phyloP scores from a whole-genome alignment of 2,329 filamentous ascomycete genomes.

The Tolypocladium nubicola region DNA sequence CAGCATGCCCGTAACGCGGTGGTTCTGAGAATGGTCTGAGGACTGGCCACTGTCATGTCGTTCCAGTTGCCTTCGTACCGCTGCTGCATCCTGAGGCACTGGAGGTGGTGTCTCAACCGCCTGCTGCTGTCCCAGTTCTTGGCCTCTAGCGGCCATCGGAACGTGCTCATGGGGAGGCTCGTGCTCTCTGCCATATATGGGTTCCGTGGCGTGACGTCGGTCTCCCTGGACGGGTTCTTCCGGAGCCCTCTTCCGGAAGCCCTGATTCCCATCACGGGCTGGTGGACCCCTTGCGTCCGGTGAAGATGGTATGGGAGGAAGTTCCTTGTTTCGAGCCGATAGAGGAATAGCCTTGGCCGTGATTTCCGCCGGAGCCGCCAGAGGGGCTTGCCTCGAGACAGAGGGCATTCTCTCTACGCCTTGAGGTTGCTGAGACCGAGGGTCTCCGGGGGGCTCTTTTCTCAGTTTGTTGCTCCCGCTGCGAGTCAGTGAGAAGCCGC shows the following conservation, averaged over 20 bases:
- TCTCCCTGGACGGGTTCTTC: conserved; percentile 8
- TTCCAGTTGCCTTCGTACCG: conserved; percentile 12
- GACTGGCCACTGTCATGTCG: conserved; percentile 19
- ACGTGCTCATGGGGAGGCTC: conserved; percentile 16
- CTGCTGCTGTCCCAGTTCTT: conserved; percentile 3
- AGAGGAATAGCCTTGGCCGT: conserved; percentile 6
- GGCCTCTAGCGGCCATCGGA: conserved; percentile 10
- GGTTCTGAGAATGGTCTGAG: conserved; percentile 18
- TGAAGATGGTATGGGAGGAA: conserved; percentile 17
- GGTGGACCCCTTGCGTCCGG: not conserved
- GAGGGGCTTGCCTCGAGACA: conserved; percentile 1
- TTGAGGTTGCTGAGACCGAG: conserved; percentile 30
- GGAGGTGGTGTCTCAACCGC: conserved; percentile 3
- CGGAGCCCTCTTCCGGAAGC: not conserved
- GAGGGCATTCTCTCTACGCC: conserved; percentile 27
- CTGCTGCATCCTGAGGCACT: conserved; percentile 7
- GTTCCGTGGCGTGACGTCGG: conserved; percentile 19
- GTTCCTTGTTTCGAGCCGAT: conserved; percentile 18
- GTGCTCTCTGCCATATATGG: conserved; percentile 14
- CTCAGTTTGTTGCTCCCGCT: conserved; percentile 48
- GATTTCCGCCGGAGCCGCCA: conserved; percentile 2
- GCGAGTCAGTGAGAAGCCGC: conserved; percentile 27
- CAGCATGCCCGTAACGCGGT: conserved; percentile 29
- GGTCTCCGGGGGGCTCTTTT: conserved; percentile 46
- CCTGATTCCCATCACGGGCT: not conserved